A percentile compares a stretch with the other conserved stretches of the same genome.
Evolutionary conservation across 208 protist genomes (phyloP).

Genomic region (Trypanosoma grayi): DNA sequence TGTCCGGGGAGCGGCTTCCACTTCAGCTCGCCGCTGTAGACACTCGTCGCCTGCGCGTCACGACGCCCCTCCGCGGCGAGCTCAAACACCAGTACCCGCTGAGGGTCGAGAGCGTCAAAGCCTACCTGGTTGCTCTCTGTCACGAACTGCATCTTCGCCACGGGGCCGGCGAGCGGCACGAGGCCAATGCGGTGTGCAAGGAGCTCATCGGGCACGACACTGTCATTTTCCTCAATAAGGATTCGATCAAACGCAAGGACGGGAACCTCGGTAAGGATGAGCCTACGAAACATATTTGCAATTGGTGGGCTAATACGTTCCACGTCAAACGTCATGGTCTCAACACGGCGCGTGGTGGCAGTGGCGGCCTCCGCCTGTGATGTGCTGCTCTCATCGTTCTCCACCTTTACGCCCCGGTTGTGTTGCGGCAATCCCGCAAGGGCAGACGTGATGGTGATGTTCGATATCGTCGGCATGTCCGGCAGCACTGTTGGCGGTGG

Average conservation of each 20-base stretch:
- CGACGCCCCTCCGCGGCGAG: conserved; percentile 62
- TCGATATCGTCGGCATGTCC: conserved; percentile 70
- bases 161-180: conserved; percentile 96
- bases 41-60: conserved; percentile 64
- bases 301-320: conserved; percentile 82
- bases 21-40: conserved; percentile 89
- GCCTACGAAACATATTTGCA: conserved; percentile 97
- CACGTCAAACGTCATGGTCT: conserved; percentile 84
- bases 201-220: conserved; percentile 97
- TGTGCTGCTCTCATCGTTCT: conserved; percentile 26
- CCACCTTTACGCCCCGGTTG: not conserved
- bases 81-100: conserved; percentile 80
- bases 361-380: not conserved
- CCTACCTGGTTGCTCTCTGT: conserved; percentile 47
- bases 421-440: conserved; percentile 43
- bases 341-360: conserved; percentile 65
- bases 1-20: conserved; percentile 93
- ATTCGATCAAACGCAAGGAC: conserved; percentile 98
- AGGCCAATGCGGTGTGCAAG: conserved; percentile 97
- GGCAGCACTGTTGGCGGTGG: conserved; percentile 50
- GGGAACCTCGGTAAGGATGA: conserved; percentile 97
- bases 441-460: conserved; percentile 64
- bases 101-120: conserved; percentile 70
- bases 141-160: conserved; percentile 88
- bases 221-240: conserved; percentile 97